These are phyloP conservation scores for Annulohypoxylon truncatum DNA, from an alignment of 2,329 filamentous ascomycete species.

Conservation along the genomic window DNA sequence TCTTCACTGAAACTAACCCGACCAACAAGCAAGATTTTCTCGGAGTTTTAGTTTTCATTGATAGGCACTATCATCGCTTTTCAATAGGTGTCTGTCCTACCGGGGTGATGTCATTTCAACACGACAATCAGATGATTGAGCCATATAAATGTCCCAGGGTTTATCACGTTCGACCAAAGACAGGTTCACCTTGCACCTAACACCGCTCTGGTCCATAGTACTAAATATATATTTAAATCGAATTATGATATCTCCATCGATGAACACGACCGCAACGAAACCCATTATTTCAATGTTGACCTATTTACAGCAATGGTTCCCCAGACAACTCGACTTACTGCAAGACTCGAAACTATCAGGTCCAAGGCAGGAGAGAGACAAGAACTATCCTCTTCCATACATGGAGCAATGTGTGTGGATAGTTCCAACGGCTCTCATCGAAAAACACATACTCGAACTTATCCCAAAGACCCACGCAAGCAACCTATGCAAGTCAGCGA, in stretches of 20 bases:
- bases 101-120: background rate
- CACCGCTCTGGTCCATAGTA: background rate
- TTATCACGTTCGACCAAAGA: background rate
- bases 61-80: background rate
- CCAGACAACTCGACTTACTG: too few species aligned
- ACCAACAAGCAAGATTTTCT: too few species aligned
- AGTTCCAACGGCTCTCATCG: background rate
- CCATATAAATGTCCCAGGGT: background rate
- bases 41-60: too few species aligned
- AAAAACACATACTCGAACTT: background rate
- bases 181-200: background rate
- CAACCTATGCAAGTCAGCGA: constrained; percentile 37
- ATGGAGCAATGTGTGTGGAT: background rate
- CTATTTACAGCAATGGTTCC: too few species aligned
- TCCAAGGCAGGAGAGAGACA: too few species aligned
- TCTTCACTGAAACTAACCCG: too few species aligned
- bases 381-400: background rate
- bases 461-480: background rate
- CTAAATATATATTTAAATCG: background rate
- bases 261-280: background rate
- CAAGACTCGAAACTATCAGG: too few species aligned
- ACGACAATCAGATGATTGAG: background rate
- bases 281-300: too few species aligned
- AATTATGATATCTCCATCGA: background rate
- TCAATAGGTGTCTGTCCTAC: background rate